Evolutionary conservation across 352 stramenopile genomes (phyloP), one percentile per base, ranked within the genome.

Genomic region (Globisporangium heterothallicum): DNA sequence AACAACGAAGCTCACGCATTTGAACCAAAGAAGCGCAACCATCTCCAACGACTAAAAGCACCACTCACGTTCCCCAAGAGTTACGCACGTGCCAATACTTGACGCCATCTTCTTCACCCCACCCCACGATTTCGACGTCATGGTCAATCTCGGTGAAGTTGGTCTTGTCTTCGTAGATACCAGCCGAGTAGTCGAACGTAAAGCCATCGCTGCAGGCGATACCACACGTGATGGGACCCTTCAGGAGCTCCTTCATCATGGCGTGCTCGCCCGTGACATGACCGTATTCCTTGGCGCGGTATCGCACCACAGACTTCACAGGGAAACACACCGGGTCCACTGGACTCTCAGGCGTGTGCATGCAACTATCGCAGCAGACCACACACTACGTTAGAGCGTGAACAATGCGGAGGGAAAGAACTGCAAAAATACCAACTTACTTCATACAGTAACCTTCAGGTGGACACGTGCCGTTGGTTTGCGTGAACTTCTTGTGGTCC

Each of bases 71-170:
- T 43, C 89, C 92, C 88, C 95, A 68, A 58, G 81, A 78, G 91
- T 98, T 95, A 44, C 95, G 85, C 36, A 96, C 78, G 69, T 97
- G 89, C 92, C 92, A 98, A 70, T 95, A 98, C 65, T 92, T 86
- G 56, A 83, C 58, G 56, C 81, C 68, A 49, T 91, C 76, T 22
- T 75, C 64, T 10, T 75, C 72, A 49, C 92, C 93, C 90, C 91
- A 98, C 29, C 92, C 94, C 19, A 97, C 85, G 57, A 98, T 92
- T 25, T 88, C 85, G 26, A 98, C 85, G 58, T 94, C 86, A 66
- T 98, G 78, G 41, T 84, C 68, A 48, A 86, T 75, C 38, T 75
- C 63, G 13, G 58, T 42, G 24, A 78, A 78, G 42, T 66, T 68
- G 19, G 64, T 86, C 52, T 93, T 96, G 55, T 88, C 74, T 29